Base-by-base conservation (phyloP, 305 asterid species). In the Plantago lanceolata region DNA sequence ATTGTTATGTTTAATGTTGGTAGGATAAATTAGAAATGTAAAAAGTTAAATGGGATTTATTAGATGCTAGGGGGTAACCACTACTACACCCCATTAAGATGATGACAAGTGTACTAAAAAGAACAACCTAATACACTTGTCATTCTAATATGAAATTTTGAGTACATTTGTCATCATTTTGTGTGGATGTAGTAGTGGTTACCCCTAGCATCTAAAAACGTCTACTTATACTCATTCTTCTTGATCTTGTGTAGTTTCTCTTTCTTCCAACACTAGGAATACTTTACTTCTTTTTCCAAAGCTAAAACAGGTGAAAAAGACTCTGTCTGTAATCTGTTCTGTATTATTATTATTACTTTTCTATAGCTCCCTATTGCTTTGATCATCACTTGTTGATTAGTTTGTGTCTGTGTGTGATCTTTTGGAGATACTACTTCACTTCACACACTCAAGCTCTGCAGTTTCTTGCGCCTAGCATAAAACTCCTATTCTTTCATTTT, bases 401-500 rank as follows among this genome's bases (percentile, higher is more conserved):
- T 40, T 8, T 24, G 28, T 24, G 48, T 68, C 67, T 67, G 59
- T 48, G 64, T 61, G 67, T 29, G 72, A 29, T 69, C 73, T 61
- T 71, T 71, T 33, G 61, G 55, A 73, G 58, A 71, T 68, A 58
- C 77, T 78, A 65, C 71, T 65, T 71, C 79, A 43, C 72, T 19
- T 21, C 57, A 66, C 64, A 67, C 82, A 73, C 79, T 73, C 79
- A 45, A 61, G 6, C 76, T 68, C 71, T 57, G 65, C 71, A 57
- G 45, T 63, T 75, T 59, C 37, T 54, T 63, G 66, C 63, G 74
- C 77, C 74, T 55, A 72, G 58, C 61, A 18, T 11, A 20, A 60
- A 61, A 63, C 68, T 62, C 63, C 73, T 71, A 72, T 75, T 35
- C 15, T 60, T 60, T 9, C 28, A 11, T 19, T 14, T 45, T 17